Base-by-base conservation (phyloP, 2,329 filamentous ascomycete genomes). In the Alternaria longipes region DNA sequence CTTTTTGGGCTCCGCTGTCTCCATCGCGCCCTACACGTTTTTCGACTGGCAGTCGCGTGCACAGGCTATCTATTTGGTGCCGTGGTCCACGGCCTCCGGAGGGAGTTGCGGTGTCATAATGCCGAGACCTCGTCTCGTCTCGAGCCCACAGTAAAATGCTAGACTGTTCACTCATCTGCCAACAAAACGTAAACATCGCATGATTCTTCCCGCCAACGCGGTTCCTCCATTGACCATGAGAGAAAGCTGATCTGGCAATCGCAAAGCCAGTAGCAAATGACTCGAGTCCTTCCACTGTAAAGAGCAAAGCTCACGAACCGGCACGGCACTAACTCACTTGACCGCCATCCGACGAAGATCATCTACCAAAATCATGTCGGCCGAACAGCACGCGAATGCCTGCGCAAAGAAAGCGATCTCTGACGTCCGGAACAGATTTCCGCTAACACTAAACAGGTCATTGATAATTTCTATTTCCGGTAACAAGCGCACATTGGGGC, bases 1-100 rank as follows among this genome's bases (percentile, higher is more conserved):
- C 20, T 44, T 56, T 46, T 60, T 40, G 53, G 57, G 53, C 52
- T 56, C 57, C 57, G 57, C 53, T 36, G 32, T 51, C 57, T 56
- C 52, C 52, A 44, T 55, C 36, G 20, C 26, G 28, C 30, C 45
- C 38, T 34, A 41, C 38, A 44, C 32, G 22, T 45, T 32, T 51
- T 46, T 20, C 14, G 3, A 14, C 36, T 22, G 24, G 46, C 22
- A 47, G 28, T 24, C 14, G 22, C 8, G 14, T 14, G 16, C 24
- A 8, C 22, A 40, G 32, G 18, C 11, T 34, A 16, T 32, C 42
- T 40, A 34, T 24, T 46, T 52, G 18, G 34, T 24, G 12, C 32
- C 22, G 9, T n/a, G n/a, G 22, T 18, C 32, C 14, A 22, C 32
- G 38, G 41, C 32, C 18, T 50, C 32, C 20, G 32, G 20, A 16